Conservation (phyloP, 768 basidiomycete species). For the Boletus rufocinnamomeus region DNA sequence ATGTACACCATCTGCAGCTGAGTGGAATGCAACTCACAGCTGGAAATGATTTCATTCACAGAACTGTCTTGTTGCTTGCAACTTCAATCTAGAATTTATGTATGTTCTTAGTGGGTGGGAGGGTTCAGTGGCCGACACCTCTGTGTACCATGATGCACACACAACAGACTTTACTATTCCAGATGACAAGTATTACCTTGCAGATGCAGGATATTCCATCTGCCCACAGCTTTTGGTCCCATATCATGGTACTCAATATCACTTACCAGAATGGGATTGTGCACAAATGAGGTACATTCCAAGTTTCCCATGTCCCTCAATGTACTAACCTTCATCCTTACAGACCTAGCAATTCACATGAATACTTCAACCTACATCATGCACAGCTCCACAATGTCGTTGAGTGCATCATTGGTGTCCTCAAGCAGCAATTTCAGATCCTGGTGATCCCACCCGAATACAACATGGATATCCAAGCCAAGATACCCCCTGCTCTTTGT, state of each 20-base stretch:
- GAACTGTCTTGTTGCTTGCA: neutral
- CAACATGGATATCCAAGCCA: no score
- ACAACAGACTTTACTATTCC: neutral
- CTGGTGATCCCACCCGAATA: no score
- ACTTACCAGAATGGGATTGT: neutral
- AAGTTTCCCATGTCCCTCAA: neutral
- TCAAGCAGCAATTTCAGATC: neutral
- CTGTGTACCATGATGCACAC: neutral
- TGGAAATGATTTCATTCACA: neutral
- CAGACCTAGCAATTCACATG: neutral
- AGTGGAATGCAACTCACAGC: neutral
- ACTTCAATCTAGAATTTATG: neutral
- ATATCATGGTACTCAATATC: neutral
- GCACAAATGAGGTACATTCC: neutral
- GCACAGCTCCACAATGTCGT: neutral
- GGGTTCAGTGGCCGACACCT: neutral
- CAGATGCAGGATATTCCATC: neutral
- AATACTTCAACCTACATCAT: neutral
- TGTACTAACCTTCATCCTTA: neutral
- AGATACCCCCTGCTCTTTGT: no score
- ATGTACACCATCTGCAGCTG: neutral
- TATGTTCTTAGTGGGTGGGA: neutral
- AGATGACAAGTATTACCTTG: neutral
- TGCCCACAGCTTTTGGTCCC: neutral
- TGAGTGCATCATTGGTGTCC: neutral